A percentile compares a stretch with the other conserved stretches of the same genome.
These are phyloP conservation scores for Penicillium crustosum DNA, from an alignment of 2,329 filamentous ascomycete genomes.

Conservation along the genomic window DNA sequence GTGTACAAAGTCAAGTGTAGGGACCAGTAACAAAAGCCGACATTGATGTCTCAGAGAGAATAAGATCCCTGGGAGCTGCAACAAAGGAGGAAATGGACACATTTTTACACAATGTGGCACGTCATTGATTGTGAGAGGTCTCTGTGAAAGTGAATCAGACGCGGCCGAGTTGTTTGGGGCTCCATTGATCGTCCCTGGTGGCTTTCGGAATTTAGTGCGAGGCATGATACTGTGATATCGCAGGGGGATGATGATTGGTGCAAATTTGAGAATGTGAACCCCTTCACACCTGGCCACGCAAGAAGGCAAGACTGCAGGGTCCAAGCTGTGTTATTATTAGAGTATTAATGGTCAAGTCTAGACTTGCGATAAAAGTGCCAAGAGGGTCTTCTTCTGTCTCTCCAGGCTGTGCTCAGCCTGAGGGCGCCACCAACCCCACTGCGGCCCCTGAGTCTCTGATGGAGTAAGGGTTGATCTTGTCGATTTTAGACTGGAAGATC, in stretches of 20 bases:
- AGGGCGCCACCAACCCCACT: constrained; percentile 6
- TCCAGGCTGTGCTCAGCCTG: neutral
- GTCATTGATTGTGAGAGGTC: constrained; percentile 9
- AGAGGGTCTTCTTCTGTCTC: neutral
- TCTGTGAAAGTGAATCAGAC: neutral
- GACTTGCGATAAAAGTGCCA: neutral
- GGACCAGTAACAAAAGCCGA: neutral
- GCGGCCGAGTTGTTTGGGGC: constrained; percentile 6
- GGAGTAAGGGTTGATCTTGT: constrained; percentile 2
- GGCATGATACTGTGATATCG: neutral
- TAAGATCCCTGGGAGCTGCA: neutral
- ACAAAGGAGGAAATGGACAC: neutral
- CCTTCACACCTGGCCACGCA: neutral
- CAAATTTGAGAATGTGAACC: constrained; percentile 1
- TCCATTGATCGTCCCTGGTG: constrained; percentile 17
- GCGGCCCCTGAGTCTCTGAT: constrained; percentile 6
- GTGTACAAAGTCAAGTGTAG: neutral
- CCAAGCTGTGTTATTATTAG: constrained; percentile 2
- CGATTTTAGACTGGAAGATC: neutral
- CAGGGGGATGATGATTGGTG: constrained; percentile 1
- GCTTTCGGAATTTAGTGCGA: neutral
- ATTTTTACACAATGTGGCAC: constrained; percentile 7
- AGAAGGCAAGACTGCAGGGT: neutral
- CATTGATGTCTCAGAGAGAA: neutral
- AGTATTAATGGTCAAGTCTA: constrained; percentile 2